These are phyloP conservation scores for Phylloporus arenicola DNA, from an alignment of 768 basidiomycete species.

Conservation along the genomic window DNA sequence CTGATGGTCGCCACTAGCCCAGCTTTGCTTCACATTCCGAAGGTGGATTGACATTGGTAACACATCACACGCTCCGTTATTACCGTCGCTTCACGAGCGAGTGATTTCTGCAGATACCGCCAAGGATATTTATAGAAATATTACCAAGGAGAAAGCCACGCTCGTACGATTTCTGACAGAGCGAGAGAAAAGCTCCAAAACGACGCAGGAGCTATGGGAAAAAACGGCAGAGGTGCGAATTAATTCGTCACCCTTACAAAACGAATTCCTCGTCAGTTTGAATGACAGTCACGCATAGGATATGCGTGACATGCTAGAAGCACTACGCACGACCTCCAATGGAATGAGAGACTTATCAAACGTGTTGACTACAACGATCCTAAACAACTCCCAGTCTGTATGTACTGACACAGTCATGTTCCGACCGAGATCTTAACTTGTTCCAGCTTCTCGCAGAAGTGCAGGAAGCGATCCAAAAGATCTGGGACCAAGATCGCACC, in stretches of 20 bases:
- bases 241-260: constrained; percentile 1
- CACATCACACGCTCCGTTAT: constrained; percentile 10
- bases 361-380: constrained; percentile 6
- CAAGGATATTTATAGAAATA: constrained; percentile 61
- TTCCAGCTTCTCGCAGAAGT: constrained; percentile 22
- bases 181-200: constrained; percentile 37
- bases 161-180: constrained; percentile 43
- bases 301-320: constrained; percentile 22
- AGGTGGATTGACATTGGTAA: constrained; percentile 72
- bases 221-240: constrained; percentile 21
- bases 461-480: constrained; percentile 14
- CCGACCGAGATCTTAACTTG: constrained; percentile 2
- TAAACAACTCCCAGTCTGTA: constrained; percentile 21
- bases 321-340: constrained; percentile 15
- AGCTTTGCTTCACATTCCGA: constrained; percentile 70
- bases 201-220: constrained; percentile 29
- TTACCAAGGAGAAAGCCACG: constrained; percentile 51
- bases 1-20: constrained; percentile 43
- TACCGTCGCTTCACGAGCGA: constrained; percentile 5
- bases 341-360: constrained; percentile 22
- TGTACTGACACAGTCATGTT: neutral
- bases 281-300: constrained; percentile 19
- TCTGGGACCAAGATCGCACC: constrained; percentile 18
- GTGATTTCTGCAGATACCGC: constrained; percentile 46
- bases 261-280: neutral